Base-by-base conservation (phyloP, 768 basidiomycete species). In the Lactarius indigo region DNA sequence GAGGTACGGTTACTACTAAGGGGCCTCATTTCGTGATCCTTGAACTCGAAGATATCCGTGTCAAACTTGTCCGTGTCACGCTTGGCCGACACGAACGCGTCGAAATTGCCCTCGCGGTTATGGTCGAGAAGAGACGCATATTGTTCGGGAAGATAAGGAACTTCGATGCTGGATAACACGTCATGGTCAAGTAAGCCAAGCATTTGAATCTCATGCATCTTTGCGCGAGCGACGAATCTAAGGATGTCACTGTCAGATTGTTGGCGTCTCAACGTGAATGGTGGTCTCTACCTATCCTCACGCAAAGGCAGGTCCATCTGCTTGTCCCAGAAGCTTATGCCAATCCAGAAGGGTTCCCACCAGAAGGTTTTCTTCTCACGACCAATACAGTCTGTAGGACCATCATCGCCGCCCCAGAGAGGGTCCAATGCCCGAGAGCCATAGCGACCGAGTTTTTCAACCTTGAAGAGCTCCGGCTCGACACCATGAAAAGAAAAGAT, bases 151-250 rank as follows among this genome's bases (percentile, higher is more conserved):
- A 94, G 76, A 73, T 87, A 90, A 1, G 96, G 95, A 15, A 97
- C 86, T 68, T 92, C 90, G 66, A 97, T 95, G 69, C 88, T 89
- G 5, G 92, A 89, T 26, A 94, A 86, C 35, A 97, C 89, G 71
- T 96, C 94, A 71, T 96, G 92, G 70, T 94, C 94, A 54, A 96
- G 80, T 10, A 96, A 79, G 7, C 96, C 96, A 1, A 97, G 84
- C 91, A 93, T 96, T 73, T 97, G 91, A 44, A 97, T 94, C 74
- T 96, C 92, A 72, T 94, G 92, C 94, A 97, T 96, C 78, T 93
- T 92, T n/a, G 92, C 94, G 35, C 96, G 87, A 6, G 94, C 90
- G 30, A 98, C 81, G 74, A 98, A 98, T 67, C 96, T 95, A 70
- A 71, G 20, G 30, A 47, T 20, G 44, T 64, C 35, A 59, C 41